These are phyloP conservation scores for Elsinoe ampelina DNA, from an alignment of 2,329 filamentous ascomycete species.

Conservation along the genomic window DNA sequence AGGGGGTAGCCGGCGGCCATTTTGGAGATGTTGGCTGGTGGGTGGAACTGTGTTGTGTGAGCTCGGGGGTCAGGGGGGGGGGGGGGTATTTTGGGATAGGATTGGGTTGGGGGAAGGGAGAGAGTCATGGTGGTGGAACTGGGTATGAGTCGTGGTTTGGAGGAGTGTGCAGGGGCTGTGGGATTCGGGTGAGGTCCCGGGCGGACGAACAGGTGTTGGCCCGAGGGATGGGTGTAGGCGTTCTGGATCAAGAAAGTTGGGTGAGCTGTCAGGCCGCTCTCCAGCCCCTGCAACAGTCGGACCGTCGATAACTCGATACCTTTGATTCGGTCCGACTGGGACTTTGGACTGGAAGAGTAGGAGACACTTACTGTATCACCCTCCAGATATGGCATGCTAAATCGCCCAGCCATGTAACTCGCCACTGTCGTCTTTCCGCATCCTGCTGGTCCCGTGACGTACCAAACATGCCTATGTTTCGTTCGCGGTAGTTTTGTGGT, in stretches of 20 bases:
- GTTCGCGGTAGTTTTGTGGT: constrained; percentile 18
- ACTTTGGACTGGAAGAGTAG: background rate
- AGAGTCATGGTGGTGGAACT: background rate
- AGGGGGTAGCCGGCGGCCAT: constrained; percentile 79
- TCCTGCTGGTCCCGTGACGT: constrained; percentile 45
- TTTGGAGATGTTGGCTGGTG: constrained; percentile 55
- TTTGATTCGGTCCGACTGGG: background rate
- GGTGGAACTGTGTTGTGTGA: constrained; percentile 35
- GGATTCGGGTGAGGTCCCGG: background rate
- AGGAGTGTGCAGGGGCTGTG: background rate
- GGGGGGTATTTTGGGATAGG: background rate
- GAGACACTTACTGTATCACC: constrained; percentile 39
- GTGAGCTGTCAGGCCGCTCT: background rate
- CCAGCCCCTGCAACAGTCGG: background rate
- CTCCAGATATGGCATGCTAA: constrained; percentile 40
- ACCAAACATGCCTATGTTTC: constrained; percentile 40
- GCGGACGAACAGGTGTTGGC: background rate
- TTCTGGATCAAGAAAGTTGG: background rate
- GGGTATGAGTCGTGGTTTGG: background rate
- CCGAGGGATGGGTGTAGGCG: background rate
- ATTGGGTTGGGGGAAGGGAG: background rate
- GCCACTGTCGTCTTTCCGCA: constrained; percentile 47
- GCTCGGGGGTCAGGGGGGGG: background rate
- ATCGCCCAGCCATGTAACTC: constrained; percentile 34
- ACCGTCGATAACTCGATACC: background rate